Base-by-base conservation (phyloP, 2,329 filamentous ascomycete genomes). In the Fusarium irregulare region DNA sequence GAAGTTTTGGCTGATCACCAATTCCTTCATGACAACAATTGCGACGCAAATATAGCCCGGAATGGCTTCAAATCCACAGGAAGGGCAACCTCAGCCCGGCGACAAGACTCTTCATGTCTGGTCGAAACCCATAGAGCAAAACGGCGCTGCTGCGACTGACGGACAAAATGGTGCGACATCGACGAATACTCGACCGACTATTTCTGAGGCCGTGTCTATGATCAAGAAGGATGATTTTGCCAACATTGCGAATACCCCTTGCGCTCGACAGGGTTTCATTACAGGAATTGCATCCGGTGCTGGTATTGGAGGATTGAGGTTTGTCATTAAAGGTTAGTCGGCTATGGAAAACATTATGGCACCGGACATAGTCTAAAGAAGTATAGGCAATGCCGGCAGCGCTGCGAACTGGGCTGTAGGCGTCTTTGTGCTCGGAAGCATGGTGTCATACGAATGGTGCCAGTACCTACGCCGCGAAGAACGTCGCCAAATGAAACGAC, bases 351-450 rank as follows among this genome's bases (percentile, higher is more conserved):
- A 50, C 27, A 37, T 41, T 40, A 14, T 9, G 42, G 25, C 40
- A 48, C 37, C 12, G 28, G 28, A 21, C 50, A 46, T 32, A 40
- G 53, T 42, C 69, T 75, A 57, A 76, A 45, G 27, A 32, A 45
- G 10, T 42, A 6, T n/a, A 81, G 80, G 79, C 30, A 79, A 77
- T 37, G 73, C 75, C 4, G 55, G 70, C 23, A 78, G 87, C 75
- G 89, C 92, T 2, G 90, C 91, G 37, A 97, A 97, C 76, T 97
- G 93, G 92, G 94, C 93, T 0, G 93, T 96, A 8, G 92, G 90
- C 9, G 85, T 89, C 37, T 97, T 96, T 78, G 84, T 91, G 25
- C 77, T 91, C 21, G 87, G 87, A 9, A 90, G 92, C n/a, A 83
- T 92, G 48, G 85, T 86, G 30, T 91, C 91, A 53, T 96, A 94